Base-by-base conservation (phyloP, 2,329 filamentous ascomycete genomes). In the Incumbomyces lentus region DNA sequence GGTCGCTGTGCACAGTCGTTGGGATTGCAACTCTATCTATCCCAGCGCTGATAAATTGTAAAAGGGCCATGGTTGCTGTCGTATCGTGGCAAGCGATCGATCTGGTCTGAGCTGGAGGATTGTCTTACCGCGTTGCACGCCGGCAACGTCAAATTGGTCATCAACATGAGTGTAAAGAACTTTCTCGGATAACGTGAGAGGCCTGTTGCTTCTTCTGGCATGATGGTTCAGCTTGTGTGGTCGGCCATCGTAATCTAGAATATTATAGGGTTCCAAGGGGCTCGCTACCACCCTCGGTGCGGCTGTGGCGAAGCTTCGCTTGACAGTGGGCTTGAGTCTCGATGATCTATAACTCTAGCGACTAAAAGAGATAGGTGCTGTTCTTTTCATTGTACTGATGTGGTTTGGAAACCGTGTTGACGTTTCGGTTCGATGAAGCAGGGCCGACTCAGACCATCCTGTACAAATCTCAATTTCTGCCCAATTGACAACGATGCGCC, bases 21-120 rank as follows among this genome's bases (percentile, higher is more conserved):
- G 92, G 92, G 62, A 93, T 96, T 53, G 89, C 89, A 52, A 96
- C 92, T 18, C 84, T 82, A 57, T 87, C 85, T 86, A 98, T 90
- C 67, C 90, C 90, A 52, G 92, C 90, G 47, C 87, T 95, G 89
- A 98, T 98, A 79, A 98, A 98, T 75, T 98, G 92, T 50, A 98
- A 78, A 59, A 98, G 95, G 55, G 92, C 92, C 92, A 98, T 98
- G 78, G 96, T 92, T 54, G 92, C 92, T 51, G 92, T 98, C 65
- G 92, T 92, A 79, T 98, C 92, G 76, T 98, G 92, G 78, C 92
- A 96, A 68, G 92, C 92, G 62, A 98, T 69, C 92, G 86, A 67
- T 98, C 92, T 49, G 92, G 92, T 57, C 92, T 86, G 59, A 98
- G 82, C 76, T 90, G 95, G 58, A 98, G 81, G 73, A 98, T 96